Evolutionary conservation across 768 basidiomycete genomes (phyloP).

Genomic region (Pulveroboletus sp.): DNA sequence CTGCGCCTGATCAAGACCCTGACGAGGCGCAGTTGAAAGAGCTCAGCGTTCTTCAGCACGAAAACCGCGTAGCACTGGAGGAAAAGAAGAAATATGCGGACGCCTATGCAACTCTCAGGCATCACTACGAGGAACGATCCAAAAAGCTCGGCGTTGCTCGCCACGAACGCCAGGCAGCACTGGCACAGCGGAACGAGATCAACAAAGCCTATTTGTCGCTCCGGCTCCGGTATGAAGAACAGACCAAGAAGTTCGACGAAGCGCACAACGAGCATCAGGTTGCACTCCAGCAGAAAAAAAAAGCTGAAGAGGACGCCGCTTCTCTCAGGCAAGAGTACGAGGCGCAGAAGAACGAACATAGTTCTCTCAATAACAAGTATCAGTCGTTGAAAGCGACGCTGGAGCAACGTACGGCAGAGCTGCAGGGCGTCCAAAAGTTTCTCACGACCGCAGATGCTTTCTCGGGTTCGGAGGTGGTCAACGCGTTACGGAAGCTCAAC

Average conservation of each 20-base stretch:
- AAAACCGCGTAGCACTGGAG: constrained; percentile 1
- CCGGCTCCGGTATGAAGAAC: constrained; percentile 13
- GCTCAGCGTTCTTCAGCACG: constrained; percentile 1
- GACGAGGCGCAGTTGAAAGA: constrained; percentile 8
- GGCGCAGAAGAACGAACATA: constrained; percentile 14
- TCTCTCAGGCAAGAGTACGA: constrained; percentile 11
- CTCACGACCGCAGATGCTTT: constrained; percentile 37
- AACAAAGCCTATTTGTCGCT: constrained; percentile 17
- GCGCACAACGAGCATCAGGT: constrained; percentile 1
- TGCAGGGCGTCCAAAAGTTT: constrained; percentile 41
- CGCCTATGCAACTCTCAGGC: not conserved
- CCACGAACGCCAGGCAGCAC: constrained; percentile 4
- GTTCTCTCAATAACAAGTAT: constrained; percentile 3
- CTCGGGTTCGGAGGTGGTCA: constrained; percentile 43
- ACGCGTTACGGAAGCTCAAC: constrained; percentile 41
- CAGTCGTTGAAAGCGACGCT: constrained; percentile 27
- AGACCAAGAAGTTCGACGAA: constrained; percentile 4
- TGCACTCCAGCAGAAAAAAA: constrained; percentile 3
- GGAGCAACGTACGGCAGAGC: constrained; percentile 38
- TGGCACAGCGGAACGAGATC: constrained; percentile 4
- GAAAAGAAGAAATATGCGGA: constrained; percentile 6
- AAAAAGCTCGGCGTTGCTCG: not conserved
- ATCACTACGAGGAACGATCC: constrained; percentile 6
- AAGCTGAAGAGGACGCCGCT: not conserved
- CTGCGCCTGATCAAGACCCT: not conserved